Evolutionary conservation across 106 monocot genomes (phyloP).

Genomic region (Acanthochlamys bracteata): DNA sequence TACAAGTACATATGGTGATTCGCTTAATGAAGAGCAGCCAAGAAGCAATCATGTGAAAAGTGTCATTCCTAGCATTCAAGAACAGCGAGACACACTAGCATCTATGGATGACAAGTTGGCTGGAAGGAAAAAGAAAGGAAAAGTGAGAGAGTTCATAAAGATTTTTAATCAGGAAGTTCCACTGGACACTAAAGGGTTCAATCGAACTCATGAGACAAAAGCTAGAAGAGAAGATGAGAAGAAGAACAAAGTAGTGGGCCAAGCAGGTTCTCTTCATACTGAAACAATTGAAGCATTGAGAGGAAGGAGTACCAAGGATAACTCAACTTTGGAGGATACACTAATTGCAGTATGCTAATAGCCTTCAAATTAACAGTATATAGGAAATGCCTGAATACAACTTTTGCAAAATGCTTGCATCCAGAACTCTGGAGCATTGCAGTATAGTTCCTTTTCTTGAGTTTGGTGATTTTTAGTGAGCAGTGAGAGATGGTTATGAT

Average conservation of each 20-base stretch:
- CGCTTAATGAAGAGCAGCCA: constrained; percentile 6
- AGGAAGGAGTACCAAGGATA: constrained; percentile 4
- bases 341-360: constrained; percentile 23
- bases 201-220: constrained; percentile 19
- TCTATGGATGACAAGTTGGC: constrained; percentile 34
- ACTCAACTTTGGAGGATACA: constrained; percentile 4
- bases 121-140: constrained; percentile 51
- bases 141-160: constrained; percentile 85
- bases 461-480: too few species aligned
- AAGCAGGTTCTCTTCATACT: constrained; percentile 4
- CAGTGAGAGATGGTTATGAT: too few species aligned
- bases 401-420: background rate
- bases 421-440: too few species aligned
- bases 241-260: constrained; percentile 21
- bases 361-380: too few species aligned
- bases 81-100: constrained; percentile 12
- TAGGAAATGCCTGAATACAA: too few species aligned
- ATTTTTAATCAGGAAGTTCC: constrained; percentile 57
- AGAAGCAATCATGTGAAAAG: constrained; percentile 2
- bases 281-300: constrained; percentile 22
- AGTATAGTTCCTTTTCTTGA: too few species aligned
- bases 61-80: constrained; percentile 6
- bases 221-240: constrained; percentile 24
- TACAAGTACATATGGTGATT: constrained; percentile 3
- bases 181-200: constrained; percentile 17